phyloP scores from a whole-genome alignment of 1,139 yeast genomes.

The Yamadazyma songkhlaensis region DNA sequence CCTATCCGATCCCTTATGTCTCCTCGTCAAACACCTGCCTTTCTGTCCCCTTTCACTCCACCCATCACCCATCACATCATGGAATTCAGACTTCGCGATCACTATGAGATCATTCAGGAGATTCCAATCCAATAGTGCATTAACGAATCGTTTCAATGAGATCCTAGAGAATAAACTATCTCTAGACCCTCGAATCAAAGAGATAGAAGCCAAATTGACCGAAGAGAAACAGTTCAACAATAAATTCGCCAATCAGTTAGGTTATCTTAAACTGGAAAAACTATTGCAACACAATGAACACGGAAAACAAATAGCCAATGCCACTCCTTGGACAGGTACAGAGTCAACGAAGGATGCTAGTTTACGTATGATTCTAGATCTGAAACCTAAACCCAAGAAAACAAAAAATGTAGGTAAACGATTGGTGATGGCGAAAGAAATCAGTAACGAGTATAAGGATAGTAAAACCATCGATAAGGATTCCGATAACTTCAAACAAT shows the following conservation, averaged over 20 bases:
- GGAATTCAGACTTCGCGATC: background rate
- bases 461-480: slow-evolving; percentile 33
- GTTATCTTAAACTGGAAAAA: slow-evolving; percentile 28
- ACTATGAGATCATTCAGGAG: background rate
- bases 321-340: slow-evolving; percentile 68
- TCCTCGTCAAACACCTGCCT: no score
- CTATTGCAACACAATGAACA: slow-evolving; percentile 37
- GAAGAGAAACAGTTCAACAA: slow-evolving; percentile 15
- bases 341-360: slow-evolving; percentile 53
- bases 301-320: slow-evolving; percentile 42
- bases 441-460: slow-evolving; percentile 60
- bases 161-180: slow-evolving; percentile 28
- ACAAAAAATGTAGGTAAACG: slow-evolving; percentile 14
- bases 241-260: slow-evolving; percentile 19
- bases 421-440: slow-evolving; percentile 55
- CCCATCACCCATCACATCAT: no score
- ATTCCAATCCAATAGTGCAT: slow-evolving; percentile 10
- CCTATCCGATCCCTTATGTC: no score
- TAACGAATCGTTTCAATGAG: slow-evolving; percentile 24
- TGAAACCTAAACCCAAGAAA: slow-evolving; percentile 46
- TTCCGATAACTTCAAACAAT: slow-evolving; percentile 56
- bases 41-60: no score
- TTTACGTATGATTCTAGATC: slow-evolving; percentile 62
- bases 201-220: slow-evolving; percentile 10
- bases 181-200: slow-evolving; percentile 16